Base-by-base conservation (phyloP, 1,139 yeast genomes). In the Tardiomyces digboiensis region DNA sequence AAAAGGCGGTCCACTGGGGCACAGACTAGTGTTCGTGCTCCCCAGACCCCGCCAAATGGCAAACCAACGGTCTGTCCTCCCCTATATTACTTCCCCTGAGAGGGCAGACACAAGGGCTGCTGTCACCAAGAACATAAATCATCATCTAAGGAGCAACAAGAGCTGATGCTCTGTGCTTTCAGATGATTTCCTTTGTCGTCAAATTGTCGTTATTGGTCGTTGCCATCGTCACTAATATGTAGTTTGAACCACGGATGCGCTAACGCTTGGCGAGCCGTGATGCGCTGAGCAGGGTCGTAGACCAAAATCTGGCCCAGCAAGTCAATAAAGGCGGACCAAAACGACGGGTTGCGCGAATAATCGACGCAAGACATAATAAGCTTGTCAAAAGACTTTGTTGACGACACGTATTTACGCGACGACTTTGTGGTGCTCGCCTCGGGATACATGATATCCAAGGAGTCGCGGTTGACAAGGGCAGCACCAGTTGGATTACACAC, bases 221-320 rank as follows among this genome's bases (percentile, higher is more conserved):
- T 26, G 33, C 33, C 33, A 16, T 26, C 33, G 33, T 26, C 33
- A 4, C 12, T 14, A 37, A 14, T 26, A 18, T 21, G 18, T n/a
- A 22, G 37, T 19, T 40, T 40, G 48, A 67, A 52, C 68, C 68
- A 73, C 13, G 93, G 93, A 64, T 91, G 97, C 39, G 68, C 68
- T 45, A 88, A 70, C 19, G 94, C 86, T 38, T 79, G 79, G 48
- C 78, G 76, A 0, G 96, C 89, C 40, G 80, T 75, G 47, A 88
- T 81, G 63, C 98, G 76, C 50, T 75, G 64, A 44, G 65, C 66
- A 13, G 97, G 96, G 56, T 89, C 86, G 42, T 85, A 89, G 18
- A 82, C 77, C 52, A 91, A 74, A 76, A 91, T 85, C 51, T 70
- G 71, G 42, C 71, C 62, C 36, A 91, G 74, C 50, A 91, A 71